These are phyloP conservation scores for Chamaecrista fasciculata DNA, from an alignment of 306 rosid genomes.

Conservation along the genomic window DNA sequence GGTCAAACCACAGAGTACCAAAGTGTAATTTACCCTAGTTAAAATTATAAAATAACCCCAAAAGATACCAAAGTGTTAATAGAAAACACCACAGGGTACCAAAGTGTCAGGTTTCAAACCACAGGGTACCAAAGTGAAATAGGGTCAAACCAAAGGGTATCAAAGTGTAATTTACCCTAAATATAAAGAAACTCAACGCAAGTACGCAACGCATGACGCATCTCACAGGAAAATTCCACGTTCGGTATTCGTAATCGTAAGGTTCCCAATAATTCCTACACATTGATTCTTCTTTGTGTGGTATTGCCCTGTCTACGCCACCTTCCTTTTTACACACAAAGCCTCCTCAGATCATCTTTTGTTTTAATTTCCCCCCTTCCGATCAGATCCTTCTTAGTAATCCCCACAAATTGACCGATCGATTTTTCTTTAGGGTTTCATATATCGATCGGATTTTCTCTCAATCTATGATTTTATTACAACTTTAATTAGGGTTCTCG, in stretches of 20 bases:
- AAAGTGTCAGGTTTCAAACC: too few species aligned
- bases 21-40: too few species aligned
- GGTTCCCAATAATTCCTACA: background rate
- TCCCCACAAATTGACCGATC: background rate
- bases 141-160: too few species aligned
- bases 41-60: too few species aligned
- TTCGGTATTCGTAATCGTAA: background rate
- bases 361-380: background rate
- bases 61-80: too few species aligned
- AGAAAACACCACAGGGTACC: too few species aligned
- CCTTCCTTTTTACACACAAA: slow-evolving; percentile 24
- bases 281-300: background rate
- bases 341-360: background rate
- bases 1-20: too few species aligned
- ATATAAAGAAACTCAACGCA: background rate
- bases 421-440: slow-evolving; percentile 17
- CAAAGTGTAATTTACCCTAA: too few species aligned
- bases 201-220: background rate
- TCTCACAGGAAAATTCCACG: background rate
- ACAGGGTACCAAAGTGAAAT: too few species aligned
- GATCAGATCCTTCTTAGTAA: slow-evolving; percentile 7
- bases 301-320: slow-evolving; percentile 5
- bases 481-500: slow-evolving; percentile 46
- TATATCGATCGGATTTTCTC: background rate
- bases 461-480: background rate